Conservation (phyloP, 768 basidiomycete genomes). For the Boletus patriciae region DNA sequence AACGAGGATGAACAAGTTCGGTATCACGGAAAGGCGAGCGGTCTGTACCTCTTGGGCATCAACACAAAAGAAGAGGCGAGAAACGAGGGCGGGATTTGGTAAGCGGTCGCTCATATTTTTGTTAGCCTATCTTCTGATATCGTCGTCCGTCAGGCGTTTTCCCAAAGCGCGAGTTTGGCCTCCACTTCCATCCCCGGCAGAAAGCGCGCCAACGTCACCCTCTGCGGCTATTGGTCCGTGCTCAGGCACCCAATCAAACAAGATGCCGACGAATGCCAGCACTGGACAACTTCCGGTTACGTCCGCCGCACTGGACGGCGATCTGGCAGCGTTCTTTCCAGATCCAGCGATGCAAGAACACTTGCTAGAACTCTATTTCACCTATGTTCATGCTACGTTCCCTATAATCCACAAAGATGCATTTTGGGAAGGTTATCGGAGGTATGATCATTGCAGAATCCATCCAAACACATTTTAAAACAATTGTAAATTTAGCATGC, state of each 20-base stretch:
- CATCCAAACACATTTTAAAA: background rate
- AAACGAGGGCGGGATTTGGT: slow-evolving; percentile 79
- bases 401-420: slow-evolving; percentile 73
- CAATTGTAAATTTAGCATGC: slow-evolving; percentile 18
- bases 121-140: slow-evolving; percentile 18
- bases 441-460: slow-evolving; percentile 28
- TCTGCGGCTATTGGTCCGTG: slow-evolving; percentile 6
- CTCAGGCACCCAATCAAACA: slow-evolving; percentile 1
- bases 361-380: slow-evolving; percentile 75
- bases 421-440: slow-evolving; percentile 60
- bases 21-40: slow-evolving; percentile 85
- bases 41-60: slow-evolving; percentile 68
- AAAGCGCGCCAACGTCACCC: slow-evolving; percentile 21
- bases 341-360: slow-evolving; percentile 59
- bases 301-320: slow-evolving; percentile 33
- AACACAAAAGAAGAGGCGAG: slow-evolving; percentile 61
- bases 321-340: slow-evolving; percentile 52
- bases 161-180: slow-evolving; percentile 92
- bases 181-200: slow-evolving; percentile 40
- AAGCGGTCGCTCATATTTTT: slow-evolving; percentile 19
- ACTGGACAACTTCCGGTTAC: slow-evolving; percentile 18
- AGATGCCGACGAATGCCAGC: slow-evolving; percentile 7
- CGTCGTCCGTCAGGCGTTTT: slow-evolving; percentile 59
- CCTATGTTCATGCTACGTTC: slow-evolving; percentile 75
- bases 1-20: slow-evolving; percentile 86